Evolutionary conservation across 345 rosid species (phyloP), one percentile per base, ranked within the genome.

Genomic region (Barbarea vulgaris): DNA sequence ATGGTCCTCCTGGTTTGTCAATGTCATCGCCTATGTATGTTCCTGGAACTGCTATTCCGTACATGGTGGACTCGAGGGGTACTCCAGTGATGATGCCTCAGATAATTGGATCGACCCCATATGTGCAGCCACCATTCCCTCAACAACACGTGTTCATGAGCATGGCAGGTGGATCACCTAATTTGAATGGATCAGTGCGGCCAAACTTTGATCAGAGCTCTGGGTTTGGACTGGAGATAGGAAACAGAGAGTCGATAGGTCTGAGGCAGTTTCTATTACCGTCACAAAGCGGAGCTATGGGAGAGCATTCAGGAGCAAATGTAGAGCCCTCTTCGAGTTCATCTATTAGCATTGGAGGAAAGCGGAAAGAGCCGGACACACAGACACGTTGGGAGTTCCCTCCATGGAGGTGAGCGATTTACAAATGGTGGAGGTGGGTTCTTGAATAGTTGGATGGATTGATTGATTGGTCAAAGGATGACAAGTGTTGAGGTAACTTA

Each of bases 281-380:
- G 3, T 79, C 73, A 75, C 94, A 85, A 70, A 81, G 81, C 25
- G 82, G 84, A 74, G 63, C 83, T 2, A 42, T 79, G 67, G 91
- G 88, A 56, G 97, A 93, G 78, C 89, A 81, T 51, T 54, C 81
- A 15, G 81, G 87, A 79, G 79, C 78, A 55, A 82, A 78, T 69
- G 74, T 84, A 30, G 96, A 85, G 39, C 84, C 89, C 13, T 76
- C 91, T 13, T 83, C 93, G 3, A 81, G 89, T 79, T 83, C 92
- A 18, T 79, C 79, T 21, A 61, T 69, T 30, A 85, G 86, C 52
- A 73, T 81, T n/a, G 91, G 88, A 37, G 87, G 77, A 28, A 95
- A 90, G 75, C 85, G 97, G 77, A 92, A 91, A 85, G 96, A 90
- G 76, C 96, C 94, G 0, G 98, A 95, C 50, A 60, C 87, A 18